phyloP scores from a whole-genome alignment of 1,284 basidiomycete genomes.

The Gomphus sp. region DNA sequence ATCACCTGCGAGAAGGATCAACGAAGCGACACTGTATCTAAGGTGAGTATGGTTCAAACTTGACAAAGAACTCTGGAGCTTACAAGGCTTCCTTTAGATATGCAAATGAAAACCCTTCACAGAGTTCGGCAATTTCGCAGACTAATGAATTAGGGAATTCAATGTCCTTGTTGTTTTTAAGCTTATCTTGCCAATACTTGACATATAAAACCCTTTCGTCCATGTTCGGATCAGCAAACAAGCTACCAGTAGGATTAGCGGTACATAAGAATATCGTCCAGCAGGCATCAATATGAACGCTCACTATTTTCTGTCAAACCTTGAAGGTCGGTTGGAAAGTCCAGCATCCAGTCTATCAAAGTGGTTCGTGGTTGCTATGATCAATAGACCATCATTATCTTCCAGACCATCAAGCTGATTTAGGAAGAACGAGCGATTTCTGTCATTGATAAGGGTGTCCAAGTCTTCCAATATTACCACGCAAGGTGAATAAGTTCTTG shows the following conservation, averaged over 20 bases:
- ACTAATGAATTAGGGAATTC: slow-evolving; percentile 57
- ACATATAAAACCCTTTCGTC: slow-evolving; percentile 58
- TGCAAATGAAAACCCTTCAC: slow-evolving; percentile 67
- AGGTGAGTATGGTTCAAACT: slow-evolving; percentile 11
- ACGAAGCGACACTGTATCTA: slow-evolving; percentile 46
- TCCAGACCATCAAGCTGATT: slow-evolving; percentile 72
- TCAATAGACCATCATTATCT: slow-evolving; percentile 67
- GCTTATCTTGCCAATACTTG: slow-evolving; percentile 71
- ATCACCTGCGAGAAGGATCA: slow-evolving; percentile 46
- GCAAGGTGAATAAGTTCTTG: slow-evolving; percentile 60
- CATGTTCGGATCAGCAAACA: slow-evolving; percentile 45
- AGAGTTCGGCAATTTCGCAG: slow-evolving; percentile 47
- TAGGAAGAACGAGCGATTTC: slow-evolving; percentile 76
- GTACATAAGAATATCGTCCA: not conserved
- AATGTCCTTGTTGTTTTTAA: slow-evolving; percentile 48
- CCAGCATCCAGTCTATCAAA: slow-evolving; percentile 71
- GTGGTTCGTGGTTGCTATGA: slow-evolving; percentile 79
- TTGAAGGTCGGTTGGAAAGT: slow-evolving; percentile 64
- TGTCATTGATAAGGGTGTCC: slow-evolving; percentile 68
- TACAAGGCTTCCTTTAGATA: slow-evolving; percentile 82
- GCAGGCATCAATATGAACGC: slow-evolving; percentile 19
- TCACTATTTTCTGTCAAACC: slow-evolving; percentile 80
- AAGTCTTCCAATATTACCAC: slow-evolving; percentile 75
- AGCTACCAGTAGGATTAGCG: slow-evolving; percentile 16
- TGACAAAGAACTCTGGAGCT: slow-evolving; percentile 22